Conservation (phyloP, 371 early-diverging fungal species). For the Mortierella sp. region DNA sequence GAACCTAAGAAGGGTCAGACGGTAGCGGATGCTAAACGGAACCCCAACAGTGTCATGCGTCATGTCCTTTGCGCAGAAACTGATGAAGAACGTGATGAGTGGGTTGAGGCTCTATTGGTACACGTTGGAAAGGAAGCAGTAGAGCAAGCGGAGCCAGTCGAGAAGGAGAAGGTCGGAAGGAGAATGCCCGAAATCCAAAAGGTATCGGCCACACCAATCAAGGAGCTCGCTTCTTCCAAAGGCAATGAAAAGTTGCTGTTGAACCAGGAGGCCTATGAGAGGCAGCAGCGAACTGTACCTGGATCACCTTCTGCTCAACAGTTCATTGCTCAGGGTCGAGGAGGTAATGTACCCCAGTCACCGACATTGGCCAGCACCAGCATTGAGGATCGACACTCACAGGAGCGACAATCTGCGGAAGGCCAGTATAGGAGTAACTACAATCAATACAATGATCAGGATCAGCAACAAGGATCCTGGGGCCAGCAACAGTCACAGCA, state of each 20-base stretch:
- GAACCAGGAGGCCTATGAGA: conserved; percentile 47
- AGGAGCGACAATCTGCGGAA: conserved; percentile 28
- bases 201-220: conserved; percentile 42
- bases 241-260: conserved; percentile 47
- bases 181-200: conserved; percentile 55
- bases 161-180: conserved; percentile 58
- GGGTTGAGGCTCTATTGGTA: conserved; percentile 76
- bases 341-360: conserved; percentile 22
- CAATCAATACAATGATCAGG: conserved; percentile 25
- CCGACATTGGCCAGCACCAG: conserved; percentile 11
- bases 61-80: conserved; percentile 90
- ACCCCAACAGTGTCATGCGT: conserved; percentile 63
- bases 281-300: conserved; percentile 38
- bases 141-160: conserved; percentile 39
- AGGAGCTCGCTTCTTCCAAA: conserved; percentile 36
- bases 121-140: conserved; percentile 56
- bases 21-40: conserved; percentile 55
- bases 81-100: conserved; percentile 86
- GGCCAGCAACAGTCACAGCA: conserved; percentile 11
- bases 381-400: conserved; percentile 25
- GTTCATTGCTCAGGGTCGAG: conserved; percentile 7
- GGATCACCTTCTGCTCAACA: conserved; percentile 22
- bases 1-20: conserved; percentile 74
- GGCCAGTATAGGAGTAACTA: conserved; percentile 31
- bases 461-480: conserved; percentile 16